These are phyloP conservation scores for Zelonia costaricensis DNA, from an alignment of 208 protist species.

Conservation along the genomic window DNA sequence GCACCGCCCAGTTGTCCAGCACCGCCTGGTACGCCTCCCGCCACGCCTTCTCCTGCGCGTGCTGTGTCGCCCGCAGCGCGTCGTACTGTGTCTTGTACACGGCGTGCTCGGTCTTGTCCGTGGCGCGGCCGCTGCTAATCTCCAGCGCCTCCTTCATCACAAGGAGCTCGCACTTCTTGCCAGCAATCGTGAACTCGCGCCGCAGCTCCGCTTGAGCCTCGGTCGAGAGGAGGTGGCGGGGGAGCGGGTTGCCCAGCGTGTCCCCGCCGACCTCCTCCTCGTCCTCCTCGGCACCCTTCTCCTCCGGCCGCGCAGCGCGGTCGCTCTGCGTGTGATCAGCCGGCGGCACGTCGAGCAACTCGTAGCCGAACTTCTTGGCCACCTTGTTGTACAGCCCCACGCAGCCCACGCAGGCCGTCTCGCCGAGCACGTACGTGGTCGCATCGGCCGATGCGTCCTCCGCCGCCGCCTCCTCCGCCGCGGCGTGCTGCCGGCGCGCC, in stretches of 20 bases:
- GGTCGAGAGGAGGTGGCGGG: constrained; percentile 42
- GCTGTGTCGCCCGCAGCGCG: constrained; percentile 35
- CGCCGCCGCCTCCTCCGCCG: constrained; percentile 14
- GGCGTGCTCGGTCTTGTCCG: constrained; percentile 49
- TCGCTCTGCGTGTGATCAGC: constrained; percentile 8
- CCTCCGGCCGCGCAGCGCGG: background rate
- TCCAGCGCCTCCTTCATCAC: constrained; percentile 79
- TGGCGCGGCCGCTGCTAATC: constrained; percentile 54
- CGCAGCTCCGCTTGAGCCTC: constrained; percentile 59
- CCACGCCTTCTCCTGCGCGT: constrained; percentile 43
- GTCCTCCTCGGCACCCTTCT: constrained; percentile 15
- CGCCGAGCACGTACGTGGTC: constrained; percentile 34
- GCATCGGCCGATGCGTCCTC: constrained; percentile 15
- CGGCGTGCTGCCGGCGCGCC: constrained; percentile 11
- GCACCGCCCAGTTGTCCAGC: constrained; percentile 49
- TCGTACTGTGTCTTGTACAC: constrained; percentile 48
- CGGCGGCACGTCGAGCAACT: constrained; percentile 29
- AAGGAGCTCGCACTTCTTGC: constrained; percentile 63
- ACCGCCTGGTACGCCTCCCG: constrained; percentile 35
- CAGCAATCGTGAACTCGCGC: constrained; percentile 42
- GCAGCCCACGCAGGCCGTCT: constrained; percentile 71
- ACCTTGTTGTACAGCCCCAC: constrained; percentile 81
- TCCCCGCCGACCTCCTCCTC: constrained; percentile 31
- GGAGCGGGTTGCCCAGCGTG: constrained; percentile 25
- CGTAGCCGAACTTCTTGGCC: constrained; percentile 52